These are phyloP conservation scores for Vigna unguiculata DNA, from an alignment of 306 rosid species.

Conservation along the genomic window DNA sequence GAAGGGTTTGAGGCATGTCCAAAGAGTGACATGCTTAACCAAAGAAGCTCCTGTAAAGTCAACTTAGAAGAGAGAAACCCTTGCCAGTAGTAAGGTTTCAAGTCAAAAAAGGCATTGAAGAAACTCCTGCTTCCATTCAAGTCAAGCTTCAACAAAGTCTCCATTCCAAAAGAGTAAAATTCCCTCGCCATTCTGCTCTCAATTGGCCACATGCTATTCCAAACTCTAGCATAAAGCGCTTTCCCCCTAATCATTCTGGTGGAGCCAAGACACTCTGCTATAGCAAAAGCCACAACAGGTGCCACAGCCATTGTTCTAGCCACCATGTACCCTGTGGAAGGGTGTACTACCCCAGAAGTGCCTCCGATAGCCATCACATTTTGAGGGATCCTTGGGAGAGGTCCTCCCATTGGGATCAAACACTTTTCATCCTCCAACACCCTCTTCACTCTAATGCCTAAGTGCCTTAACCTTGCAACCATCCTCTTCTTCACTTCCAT, in stretches of 20 bases:
- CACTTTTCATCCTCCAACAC: constrained; percentile 86
- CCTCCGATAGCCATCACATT: constrained; percentile 83
- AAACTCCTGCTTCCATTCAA: constrained; percentile 71
- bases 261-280: constrained; percentile 79
- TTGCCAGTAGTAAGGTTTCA: constrained; percentile 77
- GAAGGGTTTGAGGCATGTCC: constrained; percentile 68
- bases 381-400: constrained; percentile 75
- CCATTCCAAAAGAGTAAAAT: constrained; percentile 88
- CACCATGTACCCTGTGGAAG: constrained; percentile 89
- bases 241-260: constrained; percentile 84
- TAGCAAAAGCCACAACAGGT: constrained; percentile 58
- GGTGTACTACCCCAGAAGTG: constrained; percentile 79
- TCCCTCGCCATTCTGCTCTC: constrained; percentile 66
- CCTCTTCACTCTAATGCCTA: constrained; percentile 75
- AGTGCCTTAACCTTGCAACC: constrained; percentile 85
- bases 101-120: constrained; percentile 84
- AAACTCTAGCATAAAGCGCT: constrained; percentile 58
- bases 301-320: constrained; percentile 73
- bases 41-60: constrained; percentile 59
- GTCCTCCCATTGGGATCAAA: constrained; percentile 95
- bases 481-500: constrained; percentile 70
- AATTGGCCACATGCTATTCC: constrained; percentile 84
- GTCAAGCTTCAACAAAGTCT: constrained; percentile 83
- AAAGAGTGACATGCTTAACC: constrained; percentile 66
- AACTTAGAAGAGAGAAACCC: constrained; percentile 87